Conservation (phyloP, 768 basidiomycete genomes). For the Psilocybe sp. region DNA sequence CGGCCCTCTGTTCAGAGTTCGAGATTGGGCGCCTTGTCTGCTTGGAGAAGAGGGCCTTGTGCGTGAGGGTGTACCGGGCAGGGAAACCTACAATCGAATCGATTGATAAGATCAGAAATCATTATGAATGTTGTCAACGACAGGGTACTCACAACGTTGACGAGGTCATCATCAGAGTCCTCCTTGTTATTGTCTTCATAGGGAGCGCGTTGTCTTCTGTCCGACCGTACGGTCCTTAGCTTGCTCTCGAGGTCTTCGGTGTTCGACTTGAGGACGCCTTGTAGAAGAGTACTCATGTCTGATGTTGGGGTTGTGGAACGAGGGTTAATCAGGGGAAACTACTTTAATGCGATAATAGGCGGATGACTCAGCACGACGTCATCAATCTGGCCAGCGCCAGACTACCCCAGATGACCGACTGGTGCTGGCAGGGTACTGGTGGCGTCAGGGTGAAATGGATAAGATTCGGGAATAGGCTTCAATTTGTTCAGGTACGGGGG, state of each 20-base stretch:
- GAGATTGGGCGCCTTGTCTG: constrained; percentile 34
- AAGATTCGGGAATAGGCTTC: too few relatives aligned
- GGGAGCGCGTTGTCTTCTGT: constrained; percentile 13
- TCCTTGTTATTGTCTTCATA: constrained; percentile 33
- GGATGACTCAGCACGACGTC: too few relatives aligned
- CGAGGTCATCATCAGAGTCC: constrained; percentile 68
- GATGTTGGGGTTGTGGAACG: constrained; percentile 9
- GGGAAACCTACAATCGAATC: constrained; percentile 47
- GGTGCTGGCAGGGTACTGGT: too few relatives aligned
- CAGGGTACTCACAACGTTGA: constrained; percentile 59
- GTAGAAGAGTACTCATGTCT: constrained; percentile 64
- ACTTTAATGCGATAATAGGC: too few relatives aligned
- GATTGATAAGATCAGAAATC: constrained; percentile 1
- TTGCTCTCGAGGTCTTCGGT: constrained; percentile 36
- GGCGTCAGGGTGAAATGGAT: too few relatives aligned
- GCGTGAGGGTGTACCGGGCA: constrained; percentile 64
- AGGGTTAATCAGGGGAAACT: constrained; percentile 5
- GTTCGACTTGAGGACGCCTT: constrained; percentile 64
- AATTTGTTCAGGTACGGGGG: too few relatives aligned
- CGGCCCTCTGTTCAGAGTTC: constrained; percentile 47
- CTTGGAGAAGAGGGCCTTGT: constrained; percentile 61
- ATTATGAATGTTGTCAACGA: background rate
- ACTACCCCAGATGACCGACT: too few relatives aligned
- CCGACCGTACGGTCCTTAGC: constrained; percentile 27
- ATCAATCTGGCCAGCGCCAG: too few relatives aligned